A percentile compares a stretch with the other conserved stretches of the same genome.
Evolutionary conservation across 2,329 filamentous ascomycete species (phyloP).

Genomic region (Cordyceps javanica): DNA sequence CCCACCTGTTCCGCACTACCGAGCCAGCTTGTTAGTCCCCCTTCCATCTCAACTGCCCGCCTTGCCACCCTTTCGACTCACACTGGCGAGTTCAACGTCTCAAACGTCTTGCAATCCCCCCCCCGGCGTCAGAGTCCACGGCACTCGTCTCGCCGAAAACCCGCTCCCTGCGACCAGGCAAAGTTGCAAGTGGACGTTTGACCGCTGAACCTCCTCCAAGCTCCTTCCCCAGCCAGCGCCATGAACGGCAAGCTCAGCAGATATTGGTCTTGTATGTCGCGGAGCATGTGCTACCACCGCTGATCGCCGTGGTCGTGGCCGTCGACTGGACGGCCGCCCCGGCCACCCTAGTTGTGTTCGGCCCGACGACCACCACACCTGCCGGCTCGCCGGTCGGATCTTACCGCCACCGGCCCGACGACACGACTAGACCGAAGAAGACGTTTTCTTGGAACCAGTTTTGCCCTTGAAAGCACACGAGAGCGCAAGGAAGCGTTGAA

Average conservation of each 20-base stretch:
- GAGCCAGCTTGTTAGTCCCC: too few species aligned
- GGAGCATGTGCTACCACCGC: neutral
- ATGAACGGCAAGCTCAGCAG: neutral
- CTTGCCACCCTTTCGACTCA: too few species aligned
- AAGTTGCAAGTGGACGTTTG: neutral
- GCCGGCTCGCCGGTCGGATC: constrained; percentile 12
- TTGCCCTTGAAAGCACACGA: constrained; percentile 2
- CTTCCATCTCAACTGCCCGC: too few species aligned
- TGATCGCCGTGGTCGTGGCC: neutral
- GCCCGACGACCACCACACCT: constrained; percentile 15
- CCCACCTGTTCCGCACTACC: too few species aligned
- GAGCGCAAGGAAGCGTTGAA: constrained; percentile 14
- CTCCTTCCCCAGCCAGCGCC: too few species aligned
- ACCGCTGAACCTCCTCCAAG: neutral
- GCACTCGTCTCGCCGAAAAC: neutral
- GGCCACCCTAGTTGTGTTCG: constrained; percentile 11
- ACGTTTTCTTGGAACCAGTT: constrained; percentile 9
- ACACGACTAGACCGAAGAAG: constrained; percentile 18
- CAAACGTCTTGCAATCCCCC: neutral
- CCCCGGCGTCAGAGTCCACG: neutral
- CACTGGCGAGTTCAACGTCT: neutral
- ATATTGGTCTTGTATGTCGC: neutral
- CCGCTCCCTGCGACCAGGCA: neutral
- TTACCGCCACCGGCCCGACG: constrained; percentile 18
- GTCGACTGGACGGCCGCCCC: neutral